Evolutionary conservation across 23 red algal genomes (phyloP).

Genomic region (Gracilaria domingensis): DNA sequence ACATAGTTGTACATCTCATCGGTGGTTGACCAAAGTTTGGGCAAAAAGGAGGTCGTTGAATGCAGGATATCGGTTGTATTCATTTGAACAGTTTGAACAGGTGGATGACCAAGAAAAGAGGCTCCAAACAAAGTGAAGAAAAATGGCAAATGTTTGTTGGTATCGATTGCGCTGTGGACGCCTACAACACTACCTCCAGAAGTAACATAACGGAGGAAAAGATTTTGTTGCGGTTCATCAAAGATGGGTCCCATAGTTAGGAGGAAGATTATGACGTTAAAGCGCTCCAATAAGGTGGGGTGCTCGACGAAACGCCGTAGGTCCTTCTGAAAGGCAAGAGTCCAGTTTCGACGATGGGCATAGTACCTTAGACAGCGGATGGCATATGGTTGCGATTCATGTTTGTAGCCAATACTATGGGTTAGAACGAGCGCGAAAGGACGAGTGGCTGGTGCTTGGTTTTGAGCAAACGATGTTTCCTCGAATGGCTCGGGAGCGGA

Average conservation of each 20-base stretch:
- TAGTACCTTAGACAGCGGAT: background rate
- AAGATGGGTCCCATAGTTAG: conserved; percentile 9
- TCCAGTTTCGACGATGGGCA: background rate
- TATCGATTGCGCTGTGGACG: conserved; percentile 25
- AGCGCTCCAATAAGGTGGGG: background rate
- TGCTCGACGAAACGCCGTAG: background rate
- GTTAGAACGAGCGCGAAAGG: conserved; percentile 12
- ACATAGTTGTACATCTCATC: conserved; percentile 25
- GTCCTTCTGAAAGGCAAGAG: background rate
- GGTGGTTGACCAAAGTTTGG: background rate
- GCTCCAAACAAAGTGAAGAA: background rate
- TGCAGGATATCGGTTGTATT: conserved; percentile 13
- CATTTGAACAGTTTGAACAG: conserved; percentile 2
- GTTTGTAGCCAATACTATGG: background rate
- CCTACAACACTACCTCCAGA: conserved; percentile 3
- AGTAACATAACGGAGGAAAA: background rate
- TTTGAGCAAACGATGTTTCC: no score
- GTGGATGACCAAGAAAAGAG: conserved; percentile 1
- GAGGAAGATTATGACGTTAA: conserved; percentile 17
- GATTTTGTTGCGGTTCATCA: background rate
- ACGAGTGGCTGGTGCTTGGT: background rate
- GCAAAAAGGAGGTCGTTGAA: background rate
- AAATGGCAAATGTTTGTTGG: conserved; percentile 19
- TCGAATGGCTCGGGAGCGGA: no score
- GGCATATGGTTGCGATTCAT: conserved; percentile 5